Evolutionary conservation across 345 rosid species (phyloP).

Genomic region (Erucastrum elatum): DNA sequence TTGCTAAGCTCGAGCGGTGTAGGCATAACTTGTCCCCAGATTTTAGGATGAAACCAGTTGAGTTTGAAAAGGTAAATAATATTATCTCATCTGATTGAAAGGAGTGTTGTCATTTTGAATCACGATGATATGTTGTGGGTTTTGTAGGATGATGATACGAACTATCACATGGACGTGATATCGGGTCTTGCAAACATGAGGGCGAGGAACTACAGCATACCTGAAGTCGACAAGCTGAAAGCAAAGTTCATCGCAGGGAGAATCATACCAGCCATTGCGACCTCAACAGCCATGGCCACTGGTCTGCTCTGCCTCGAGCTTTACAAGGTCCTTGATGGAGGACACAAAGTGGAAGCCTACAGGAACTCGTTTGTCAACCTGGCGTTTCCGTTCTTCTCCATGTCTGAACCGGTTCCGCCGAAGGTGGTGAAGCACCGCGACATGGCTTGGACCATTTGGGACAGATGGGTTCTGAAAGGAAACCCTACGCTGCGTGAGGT

Average conservation of each 20-base stretch:
- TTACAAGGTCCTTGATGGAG: slow-evolving; percentile 62
- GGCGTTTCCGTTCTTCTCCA: slow-evolving; percentile 70
- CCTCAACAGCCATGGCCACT: slow-evolving; percentile 92
- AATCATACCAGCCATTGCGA: slow-evolving; percentile 77
- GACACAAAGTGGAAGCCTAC: slow-evolving; percentile 66
- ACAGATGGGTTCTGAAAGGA: slow-evolving; percentile 71
- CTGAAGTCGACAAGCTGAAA: slow-evolving; percentile 74
- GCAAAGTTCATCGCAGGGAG: slow-evolving; percentile 82
- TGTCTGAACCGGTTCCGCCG: slow-evolving; percentile 82
- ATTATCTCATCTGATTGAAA: not conserved
- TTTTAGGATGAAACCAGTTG: slow-evolving; percentile 68
- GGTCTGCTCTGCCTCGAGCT: slow-evolving; percentile 76
- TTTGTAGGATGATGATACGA: slow-evolving; percentile 67
- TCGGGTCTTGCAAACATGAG: slow-evolving; percentile 85
- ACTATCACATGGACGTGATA: slow-evolving; percentile 75
- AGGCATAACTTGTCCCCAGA: slow-evolving; percentile 44
- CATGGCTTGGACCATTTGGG: slow-evolving; percentile 96
- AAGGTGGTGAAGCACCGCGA: slow-evolving; percentile 75
- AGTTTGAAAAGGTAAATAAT: slow-evolving; percentile 63
- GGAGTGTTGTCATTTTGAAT: not conserved
- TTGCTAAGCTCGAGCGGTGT: slow-evolving; percentile 50
- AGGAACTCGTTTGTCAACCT: slow-evolving; percentile 68
- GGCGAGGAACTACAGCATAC: slow-evolving; percentile 69
- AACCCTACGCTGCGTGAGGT: slow-evolving; percentile 14
- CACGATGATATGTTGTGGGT: not conserved